Base-by-base conservation (phyloP, 2,329 filamentous ascomycete genomes). In the Fusarium nygamai region DNA sequence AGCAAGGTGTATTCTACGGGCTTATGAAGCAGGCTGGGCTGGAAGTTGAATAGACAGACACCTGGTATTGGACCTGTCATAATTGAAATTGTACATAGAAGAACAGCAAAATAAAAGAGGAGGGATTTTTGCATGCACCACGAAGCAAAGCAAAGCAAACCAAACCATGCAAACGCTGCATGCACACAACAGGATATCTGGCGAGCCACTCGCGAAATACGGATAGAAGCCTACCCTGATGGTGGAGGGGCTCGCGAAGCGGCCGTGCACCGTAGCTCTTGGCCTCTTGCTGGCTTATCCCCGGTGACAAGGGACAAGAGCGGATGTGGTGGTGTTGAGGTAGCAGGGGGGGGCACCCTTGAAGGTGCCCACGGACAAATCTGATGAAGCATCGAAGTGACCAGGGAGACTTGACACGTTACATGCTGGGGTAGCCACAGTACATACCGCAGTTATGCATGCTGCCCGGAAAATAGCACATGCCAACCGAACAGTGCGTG, bases 21-120 rank as follows among this genome's bases (percentile, higher is more conserved):
- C 86, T 99, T 54, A 96, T 98, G 70, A 95, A 92, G 84, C 95
- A 99, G 85, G 94, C 96, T 8, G 95, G 95, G 46, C 85, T 99
- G 69, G 85, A 88, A 78, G 81, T 86, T 27, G 86, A 88, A 56
- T 83, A 75, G 59, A 56, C 16, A 22, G 43, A 48, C 39, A 46
- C 22, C 17, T 27, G 22, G 41, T 29, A 31, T 48, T 61, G 58
- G 34, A 58, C 29, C 38, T 33, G 53, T 70, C 29, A 46, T 71
- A 60, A 48, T 66, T 39, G 53, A 66, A 57, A 59, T 70, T 71
- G 53, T 66, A 70, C 38, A 69, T 71, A 69, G 61, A 53, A 46
- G 22, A 57, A 54, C 51, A 39, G 36, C 38, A n/a, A 31, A 63
- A 50, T 64, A 70, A 62, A 65, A 62, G 60, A 62, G 71, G 60